Evolutionary conservation across 179 eudicot species (phyloP).

Genomic region (Spinacia oleracea): DNA sequence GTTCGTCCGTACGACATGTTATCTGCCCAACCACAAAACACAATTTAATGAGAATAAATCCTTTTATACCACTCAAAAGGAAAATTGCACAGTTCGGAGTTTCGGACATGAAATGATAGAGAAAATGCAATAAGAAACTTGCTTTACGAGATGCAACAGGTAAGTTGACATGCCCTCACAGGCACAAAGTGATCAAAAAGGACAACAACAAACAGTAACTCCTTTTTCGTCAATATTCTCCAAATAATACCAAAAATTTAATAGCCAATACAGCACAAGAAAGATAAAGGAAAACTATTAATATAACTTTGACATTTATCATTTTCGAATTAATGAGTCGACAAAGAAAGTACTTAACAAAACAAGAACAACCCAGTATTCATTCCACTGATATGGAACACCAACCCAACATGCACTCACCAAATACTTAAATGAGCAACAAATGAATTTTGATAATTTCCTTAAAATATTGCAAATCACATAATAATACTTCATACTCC

Average conservation of each 20-base stretch:
- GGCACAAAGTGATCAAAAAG: not conserved
- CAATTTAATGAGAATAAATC: not conserved
- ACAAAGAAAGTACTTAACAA: not conserved
- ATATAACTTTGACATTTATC: not conserved
- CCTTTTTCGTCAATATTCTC: too few species aligned
- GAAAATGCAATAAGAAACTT: not conserved
- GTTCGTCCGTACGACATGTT: conserved; percentile 53
- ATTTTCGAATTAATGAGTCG: not conserved
- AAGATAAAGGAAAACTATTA: not conserved
- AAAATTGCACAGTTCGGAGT: not conserved
- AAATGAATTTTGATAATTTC: not conserved
- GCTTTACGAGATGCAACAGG: not conserved
- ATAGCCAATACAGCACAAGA: not conserved
- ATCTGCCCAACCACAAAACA: conserved; percentile 30
- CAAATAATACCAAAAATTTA: too few species aligned
- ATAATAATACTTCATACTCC: not conserved
- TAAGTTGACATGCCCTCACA: not conserved
- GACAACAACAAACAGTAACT: not conserved
- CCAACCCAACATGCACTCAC: not conserved
- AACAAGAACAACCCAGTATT: not conserved
- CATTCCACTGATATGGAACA: not conserved
- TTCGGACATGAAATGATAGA: not conserved
- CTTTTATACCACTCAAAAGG: too few species aligned
- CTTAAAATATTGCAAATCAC: not conserved
- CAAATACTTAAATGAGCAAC: not conserved